Evolutionary conservation across 805 yeast species (phyloP), one percentile per base, ranked within the genome.

Genomic region (Cyberlindnera maclurae): DNA sequence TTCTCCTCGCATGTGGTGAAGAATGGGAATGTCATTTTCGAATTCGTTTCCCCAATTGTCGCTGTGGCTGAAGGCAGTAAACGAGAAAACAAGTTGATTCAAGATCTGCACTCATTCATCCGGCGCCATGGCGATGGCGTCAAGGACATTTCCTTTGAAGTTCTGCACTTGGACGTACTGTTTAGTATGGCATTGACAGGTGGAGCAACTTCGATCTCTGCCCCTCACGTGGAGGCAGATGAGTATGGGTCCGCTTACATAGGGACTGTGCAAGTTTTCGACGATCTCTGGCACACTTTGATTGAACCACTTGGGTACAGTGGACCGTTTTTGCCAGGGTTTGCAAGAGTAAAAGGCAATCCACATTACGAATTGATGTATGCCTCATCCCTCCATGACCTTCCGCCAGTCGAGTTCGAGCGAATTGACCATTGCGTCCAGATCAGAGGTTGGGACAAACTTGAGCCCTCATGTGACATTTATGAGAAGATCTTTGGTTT

Each of bases 371-470:
- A 37, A n/a, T 9, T 32, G 6, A 15, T 4, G 3, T 38, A 38
- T 17, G 34, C 51, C 3, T 27, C 39, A 2, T 31, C 33, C 3
- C 26, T 39, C 5, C 30, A 39, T 12, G 16, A 12, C 12, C 43
- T 63, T 9, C 70, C 70, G 9, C 58, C 58, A n/a, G 56, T 75
- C 13, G 43, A 57, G 1, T 59, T 80, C 29, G 50, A 49, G 2
- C 50, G 55, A 5, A 72, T 86, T 43, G 95, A 85, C 58, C 95
- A 85, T 52, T 79, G 86, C 52, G 95, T 86, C 15, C 89, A 82
- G 47, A 85, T 83, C 59, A 79, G 77, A 47, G 74, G 71, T 31
- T 82, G 89, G 89, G 60, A 78, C 51, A 64, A 72, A 48, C 75
- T 84, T 82, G 68, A 66, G 24, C 49, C 49, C 5, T 73, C 76